Percentiles rank a stretch among this genome's conserved stretches.
Conservation (phyloP, 495 filamentous ascomycete species). For the Astrothelium macrocarpum region DNA sequence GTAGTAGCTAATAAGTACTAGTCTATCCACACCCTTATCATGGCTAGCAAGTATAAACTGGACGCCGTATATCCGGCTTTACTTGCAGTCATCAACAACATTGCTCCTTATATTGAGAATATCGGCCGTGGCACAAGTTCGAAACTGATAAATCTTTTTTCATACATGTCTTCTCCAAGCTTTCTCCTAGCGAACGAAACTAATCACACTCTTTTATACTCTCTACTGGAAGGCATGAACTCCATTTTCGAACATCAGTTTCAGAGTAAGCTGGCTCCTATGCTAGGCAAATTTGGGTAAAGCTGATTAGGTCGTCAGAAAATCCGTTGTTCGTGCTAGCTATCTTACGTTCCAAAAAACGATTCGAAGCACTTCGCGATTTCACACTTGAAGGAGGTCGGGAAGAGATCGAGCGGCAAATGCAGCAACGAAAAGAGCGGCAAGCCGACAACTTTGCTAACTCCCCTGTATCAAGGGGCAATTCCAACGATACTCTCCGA, state of each 20-base stretch:
- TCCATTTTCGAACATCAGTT: conserved; percentile 89
- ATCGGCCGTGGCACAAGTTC: conserved; percentile 64
- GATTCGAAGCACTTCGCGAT: conserved; percentile 77
- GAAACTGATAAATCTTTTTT: conserved; percentile 81
- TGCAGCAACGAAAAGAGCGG: conserved; percentile 62
- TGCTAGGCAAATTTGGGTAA: not conserved
- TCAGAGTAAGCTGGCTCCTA: conserved; percentile 50
- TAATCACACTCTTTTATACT: conserved; percentile 73
- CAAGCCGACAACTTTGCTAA: conserved; percentile 23
- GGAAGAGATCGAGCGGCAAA: conserved; percentile 79
- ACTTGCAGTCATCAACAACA: conserved; percentile 86
- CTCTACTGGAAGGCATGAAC: conserved; percentile 84
- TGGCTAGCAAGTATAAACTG: conserved; percentile 81
- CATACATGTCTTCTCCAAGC: conserved; percentile 86
- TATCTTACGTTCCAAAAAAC: conserved; percentile 66
- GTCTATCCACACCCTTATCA: conserved; percentile 90
- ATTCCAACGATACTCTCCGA: conserved; percentile 62
- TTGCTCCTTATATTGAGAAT: conserved; percentile 71
- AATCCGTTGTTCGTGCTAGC: conserved; percentile 79
- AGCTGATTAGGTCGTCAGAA: conserved; percentile 38
- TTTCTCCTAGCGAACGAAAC: conserved; percentile 94
- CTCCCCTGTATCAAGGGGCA: conserved; percentile 39
- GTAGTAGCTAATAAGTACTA: conserved; percentile 27
- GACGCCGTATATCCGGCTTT: conserved; percentile 89
- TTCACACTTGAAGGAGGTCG: conserved; percentile 95